These are phyloP conservation scores for Eucalyptus grandis DNA, from an alignment of 345 rosid species.

Conservation along the genomic window DNA sequence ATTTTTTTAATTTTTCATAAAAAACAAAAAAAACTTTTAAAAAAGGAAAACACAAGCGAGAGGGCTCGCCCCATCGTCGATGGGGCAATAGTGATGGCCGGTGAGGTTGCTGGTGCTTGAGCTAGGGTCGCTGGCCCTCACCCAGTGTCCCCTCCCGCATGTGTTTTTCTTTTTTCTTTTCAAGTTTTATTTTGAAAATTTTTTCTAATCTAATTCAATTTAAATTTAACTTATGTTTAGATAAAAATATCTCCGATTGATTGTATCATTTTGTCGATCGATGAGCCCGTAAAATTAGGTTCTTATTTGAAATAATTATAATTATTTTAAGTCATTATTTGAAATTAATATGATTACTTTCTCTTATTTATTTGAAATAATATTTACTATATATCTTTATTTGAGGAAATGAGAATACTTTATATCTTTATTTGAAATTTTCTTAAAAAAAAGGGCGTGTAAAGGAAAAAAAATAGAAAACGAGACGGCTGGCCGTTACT, in stretches of 20 bases:
- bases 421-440: accelerated
- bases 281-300: too few species aligned
- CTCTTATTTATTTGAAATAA: too few species aligned
- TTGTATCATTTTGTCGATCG: accelerated
- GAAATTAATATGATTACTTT: too few species aligned
- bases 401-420: accelerated
- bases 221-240: too few species aligned
- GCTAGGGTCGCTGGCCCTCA: accelerated
- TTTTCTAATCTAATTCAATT: too few species aligned
- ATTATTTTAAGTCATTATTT: too few species aligned
- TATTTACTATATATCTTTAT: accelerated
- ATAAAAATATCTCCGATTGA: too few species aligned
- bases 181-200: too few species aligned
- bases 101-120: accelerated
- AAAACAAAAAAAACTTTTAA: too few species aligned
- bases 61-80: accelerated
- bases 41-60: too few species aligned
- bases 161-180: too few species aligned
- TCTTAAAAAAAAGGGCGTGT: background rate
- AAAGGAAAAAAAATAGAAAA: background rate
- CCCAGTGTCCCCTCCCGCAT: accelerated
- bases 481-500: background rate
- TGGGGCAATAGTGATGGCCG: accelerated
- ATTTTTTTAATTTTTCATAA: too few species aligned
- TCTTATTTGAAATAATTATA: accelerated